These are phyloP conservation scores for Paecilomyces niveus DNA, from an alignment of 2,329 filamentous ascomycete genomes.

Conservation along the genomic window DNA sequence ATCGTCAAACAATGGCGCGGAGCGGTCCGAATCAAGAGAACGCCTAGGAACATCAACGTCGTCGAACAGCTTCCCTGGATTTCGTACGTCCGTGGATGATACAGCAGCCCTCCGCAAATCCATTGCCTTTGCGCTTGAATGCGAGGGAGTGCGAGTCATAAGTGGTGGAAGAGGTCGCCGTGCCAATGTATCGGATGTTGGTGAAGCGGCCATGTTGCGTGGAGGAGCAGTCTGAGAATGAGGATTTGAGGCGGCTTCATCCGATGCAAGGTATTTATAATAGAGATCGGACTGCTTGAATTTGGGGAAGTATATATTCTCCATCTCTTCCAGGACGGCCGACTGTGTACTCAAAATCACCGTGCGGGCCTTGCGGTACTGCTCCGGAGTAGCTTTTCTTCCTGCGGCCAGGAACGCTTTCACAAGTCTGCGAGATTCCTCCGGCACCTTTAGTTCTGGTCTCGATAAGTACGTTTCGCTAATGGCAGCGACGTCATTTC, in stretches of 20 bases:
- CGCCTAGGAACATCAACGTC: constrained; percentile 47
- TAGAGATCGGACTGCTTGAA: constrained; percentile 93
- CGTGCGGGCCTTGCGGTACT: constrained; percentile 76
- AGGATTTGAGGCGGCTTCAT: constrained; percentile 50
- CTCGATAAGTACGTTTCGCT: constrained; percentile 81
- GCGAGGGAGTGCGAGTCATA: constrained; percentile 43
- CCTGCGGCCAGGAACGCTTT: constrained; percentile 73
- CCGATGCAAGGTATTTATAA: constrained; percentile 89
- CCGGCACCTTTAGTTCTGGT: constrained; percentile 70
- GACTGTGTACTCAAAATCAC: constrained; percentile 79
- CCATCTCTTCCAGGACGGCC: constrained; percentile 75
- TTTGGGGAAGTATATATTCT: constrained; percentile 67
- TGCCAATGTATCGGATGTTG: constrained; percentile 22
- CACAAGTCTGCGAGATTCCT: constrained; percentile 62
- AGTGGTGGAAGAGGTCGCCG: constrained; percentile 36
- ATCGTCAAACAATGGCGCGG: constrained; percentile 68
- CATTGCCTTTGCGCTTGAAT: constrained; percentile 35
- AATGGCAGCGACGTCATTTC: constrained; percentile 83
- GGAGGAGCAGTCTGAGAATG: constrained; percentile 12
- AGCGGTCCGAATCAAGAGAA: constrained; percentile 62
- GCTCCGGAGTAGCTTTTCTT: constrained; percentile 64
- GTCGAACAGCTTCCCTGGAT: constrained; percentile 39
- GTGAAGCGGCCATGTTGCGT: constrained; percentile 11
- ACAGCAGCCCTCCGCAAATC: constrained; percentile 55
- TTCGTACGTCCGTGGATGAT: constrained; percentile 54